A percentile compares a stretch with the other conserved stretches of the same genome.
Evolutionary conservation across 2,329 filamentous ascomycete species (phyloP).

Genomic region (Penicillium sp.): DNA sequence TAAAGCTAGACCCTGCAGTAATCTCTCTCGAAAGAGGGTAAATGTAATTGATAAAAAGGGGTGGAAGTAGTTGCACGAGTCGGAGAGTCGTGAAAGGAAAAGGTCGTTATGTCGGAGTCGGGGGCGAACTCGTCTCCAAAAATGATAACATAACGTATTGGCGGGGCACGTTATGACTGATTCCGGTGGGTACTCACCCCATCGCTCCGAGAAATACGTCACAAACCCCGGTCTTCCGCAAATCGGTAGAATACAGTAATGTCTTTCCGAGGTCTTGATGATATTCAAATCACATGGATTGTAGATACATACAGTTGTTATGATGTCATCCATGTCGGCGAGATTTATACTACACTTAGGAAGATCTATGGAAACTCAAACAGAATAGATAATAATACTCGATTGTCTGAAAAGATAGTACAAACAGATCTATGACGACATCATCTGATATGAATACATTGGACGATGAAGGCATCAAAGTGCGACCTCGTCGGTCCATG

Average conservation of each 20-base stretch:
- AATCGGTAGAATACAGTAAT: not conserved
- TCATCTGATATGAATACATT: not conserved
- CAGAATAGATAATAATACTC: not conserved
- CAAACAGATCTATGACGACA: not conserved
- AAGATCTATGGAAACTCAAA: not conserved
- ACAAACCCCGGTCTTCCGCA: conserved; percentile 4
- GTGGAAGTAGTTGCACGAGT: not conserved
- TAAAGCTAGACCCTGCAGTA: not conserved
- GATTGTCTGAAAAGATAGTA: not conserved
- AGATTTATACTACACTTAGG: not conserved
- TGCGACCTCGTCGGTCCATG: not conserved
- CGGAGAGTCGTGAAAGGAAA: not conserved
- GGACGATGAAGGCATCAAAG: not conserved
- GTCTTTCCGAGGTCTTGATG: not conserved
- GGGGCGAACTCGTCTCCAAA: conserved; percentile 2
- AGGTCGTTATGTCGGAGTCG: not conserved
- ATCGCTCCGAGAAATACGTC: conserved; percentile 25
- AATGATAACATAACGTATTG: conserved; percentile 18
- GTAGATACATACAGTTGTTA: not conserved
- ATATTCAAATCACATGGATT: not conserved
- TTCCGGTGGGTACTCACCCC: conserved; percentile 20
- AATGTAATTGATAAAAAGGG: not conserved
- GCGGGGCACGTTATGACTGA: conserved; percentile 20
- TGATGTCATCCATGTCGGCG: conserved; percentile 12
- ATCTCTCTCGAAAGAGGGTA: not conserved